phyloP scores from a whole-genome alignment of 192 early-diverging fungal genomes.

The Coemansia sp. region DNA sequence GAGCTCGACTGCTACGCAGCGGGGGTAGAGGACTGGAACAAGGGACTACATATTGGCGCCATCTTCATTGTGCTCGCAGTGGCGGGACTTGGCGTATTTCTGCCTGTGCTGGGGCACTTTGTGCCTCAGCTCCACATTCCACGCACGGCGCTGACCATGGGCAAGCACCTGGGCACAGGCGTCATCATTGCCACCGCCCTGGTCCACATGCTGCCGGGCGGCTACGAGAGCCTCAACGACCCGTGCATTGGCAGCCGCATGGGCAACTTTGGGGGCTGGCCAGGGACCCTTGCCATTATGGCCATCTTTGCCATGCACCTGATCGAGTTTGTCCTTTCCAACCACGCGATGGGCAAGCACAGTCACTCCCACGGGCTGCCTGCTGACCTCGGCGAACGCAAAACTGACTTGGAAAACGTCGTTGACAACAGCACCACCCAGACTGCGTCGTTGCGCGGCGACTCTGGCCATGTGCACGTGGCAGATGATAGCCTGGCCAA shows the following conservation, averaged over 20 bases:
- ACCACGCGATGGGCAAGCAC: conserved; percentile 45
- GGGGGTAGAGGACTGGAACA: conserved; percentile 37
- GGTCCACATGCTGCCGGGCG: conserved; percentile 72
- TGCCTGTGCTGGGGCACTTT: conserved; percentile 54
- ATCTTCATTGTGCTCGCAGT: conserved; percentile 58
- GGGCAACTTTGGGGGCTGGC: conserved; percentile 54
- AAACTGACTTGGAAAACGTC: neutral
- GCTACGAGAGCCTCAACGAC: conserved; percentile 52
- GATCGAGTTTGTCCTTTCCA: conserved; percentile 58
- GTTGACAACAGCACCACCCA: conserved; percentile 10
- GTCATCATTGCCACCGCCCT: conserved; percentile 76
- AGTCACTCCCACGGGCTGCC: conserved; percentile 25
- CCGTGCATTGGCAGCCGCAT: conserved; percentile 57
- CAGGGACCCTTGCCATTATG: conserved; percentile 60
- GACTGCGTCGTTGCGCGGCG: conserved; percentile 5
- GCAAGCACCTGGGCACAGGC: conserved; percentile 65
- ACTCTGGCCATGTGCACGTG: neutral
- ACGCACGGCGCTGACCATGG: conserved; percentile 43
- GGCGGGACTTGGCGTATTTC: conserved; percentile 54
- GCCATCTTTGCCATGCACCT: conserved; percentile 65
- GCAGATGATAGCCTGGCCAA: neutral
- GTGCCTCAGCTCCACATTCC: conserved; percentile 39
- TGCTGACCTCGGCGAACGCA: conserved; percentile 1
- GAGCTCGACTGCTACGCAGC: conserved; percentile 34
- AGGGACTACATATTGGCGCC: conserved; percentile 55